phyloP scores from a whole-genome alignment of 2,329 filamentous ascomycete genomes.

The Exophiala calicioides region DNA sequence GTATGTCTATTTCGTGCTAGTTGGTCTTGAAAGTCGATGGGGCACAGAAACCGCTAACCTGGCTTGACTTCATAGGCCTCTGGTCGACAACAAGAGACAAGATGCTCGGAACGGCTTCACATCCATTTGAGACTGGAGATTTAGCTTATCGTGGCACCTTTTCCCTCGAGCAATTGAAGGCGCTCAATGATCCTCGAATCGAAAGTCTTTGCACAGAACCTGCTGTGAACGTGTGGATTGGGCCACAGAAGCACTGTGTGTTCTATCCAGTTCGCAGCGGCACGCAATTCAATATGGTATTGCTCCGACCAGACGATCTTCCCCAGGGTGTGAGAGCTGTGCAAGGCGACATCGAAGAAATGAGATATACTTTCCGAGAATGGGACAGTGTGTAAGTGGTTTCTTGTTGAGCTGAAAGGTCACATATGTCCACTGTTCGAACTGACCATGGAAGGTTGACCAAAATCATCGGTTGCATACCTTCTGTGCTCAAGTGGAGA shows the following conservation, averaged over 20 bases:
- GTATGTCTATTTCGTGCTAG: no score
- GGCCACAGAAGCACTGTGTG: constrained; percentile 5
- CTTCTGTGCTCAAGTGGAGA: constrained; percentile 5
- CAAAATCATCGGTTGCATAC: neutral
- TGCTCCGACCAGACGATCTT: constrained; percentile 3
- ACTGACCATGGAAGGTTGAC: no score
- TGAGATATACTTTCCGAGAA: neutral
- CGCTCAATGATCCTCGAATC: constrained; percentile 5
- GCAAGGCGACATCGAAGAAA: constrained; percentile 4
- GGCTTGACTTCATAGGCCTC: no score
- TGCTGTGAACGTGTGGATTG: constrained; percentile 8
- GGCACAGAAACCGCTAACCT: no score
- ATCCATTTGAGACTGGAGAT: constrained; percentile 55
- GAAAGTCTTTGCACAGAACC: neutral
- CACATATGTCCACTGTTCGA: neutral
- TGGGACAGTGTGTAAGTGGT: constrained; percentile 4
- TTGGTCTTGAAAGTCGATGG: no score
- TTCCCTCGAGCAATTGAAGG: neutral
- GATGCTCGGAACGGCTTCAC: constrained; percentile 45
- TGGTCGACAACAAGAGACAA: constrained; percentile 46
- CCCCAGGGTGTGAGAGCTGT: neutral
- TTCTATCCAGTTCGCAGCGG: constrained; percentile 1
- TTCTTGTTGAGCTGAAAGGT: neutral
- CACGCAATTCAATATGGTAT: constrained; percentile 5
- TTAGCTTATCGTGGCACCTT: constrained; percentile 47